Conservation (phyloP, 768 basidiomycete species). For the Tulasnella sp. region DNA sequence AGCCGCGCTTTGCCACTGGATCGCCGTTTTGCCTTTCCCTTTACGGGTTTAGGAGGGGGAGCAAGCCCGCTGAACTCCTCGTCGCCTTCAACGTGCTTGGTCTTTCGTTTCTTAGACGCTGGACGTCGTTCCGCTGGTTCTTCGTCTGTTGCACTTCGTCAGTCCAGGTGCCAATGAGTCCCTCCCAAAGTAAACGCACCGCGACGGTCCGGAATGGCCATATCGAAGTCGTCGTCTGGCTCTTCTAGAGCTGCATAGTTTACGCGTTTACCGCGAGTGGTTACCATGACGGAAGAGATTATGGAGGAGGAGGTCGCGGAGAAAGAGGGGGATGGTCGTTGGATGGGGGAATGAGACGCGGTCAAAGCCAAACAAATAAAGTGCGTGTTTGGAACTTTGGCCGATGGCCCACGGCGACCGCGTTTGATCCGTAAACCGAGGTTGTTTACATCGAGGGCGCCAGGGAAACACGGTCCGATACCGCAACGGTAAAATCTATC, state of each 20-base stretch:
- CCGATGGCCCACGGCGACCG: not conserved
- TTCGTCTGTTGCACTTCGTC: not conserved
- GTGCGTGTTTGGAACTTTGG: not conserved
- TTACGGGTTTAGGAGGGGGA: not conserved
- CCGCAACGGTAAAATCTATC: too few species aligned
- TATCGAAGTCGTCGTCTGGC: slow-evolving; percentile 1
- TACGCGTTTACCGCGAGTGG: slow-evolving; percentile 20
- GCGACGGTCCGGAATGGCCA: not conserved
- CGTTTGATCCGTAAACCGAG: not conserved
- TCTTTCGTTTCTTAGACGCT: not conserved
- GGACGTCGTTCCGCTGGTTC: not conserved
- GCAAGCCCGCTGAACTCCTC: not conserved
- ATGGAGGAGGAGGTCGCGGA: not conserved
- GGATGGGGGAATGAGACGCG: not conserved
- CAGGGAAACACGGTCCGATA: too few species aligned
- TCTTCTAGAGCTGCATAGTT: slow-evolving; percentile 1
- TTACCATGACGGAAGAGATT: slow-evolving; percentile 11
- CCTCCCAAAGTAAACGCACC: not conserved
- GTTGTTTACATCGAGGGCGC: not conserved
- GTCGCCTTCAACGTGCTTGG: not conserved
- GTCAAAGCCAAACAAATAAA: not conserved
- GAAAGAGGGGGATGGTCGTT: not conserved
- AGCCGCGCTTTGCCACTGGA: slow-evolving; percentile 5
- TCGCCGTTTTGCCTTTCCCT: not conserved
- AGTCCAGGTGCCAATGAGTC: not conserved